Conservation (phyloP, 345 rosid genomes). For the Physaria fendleri region DNA sequence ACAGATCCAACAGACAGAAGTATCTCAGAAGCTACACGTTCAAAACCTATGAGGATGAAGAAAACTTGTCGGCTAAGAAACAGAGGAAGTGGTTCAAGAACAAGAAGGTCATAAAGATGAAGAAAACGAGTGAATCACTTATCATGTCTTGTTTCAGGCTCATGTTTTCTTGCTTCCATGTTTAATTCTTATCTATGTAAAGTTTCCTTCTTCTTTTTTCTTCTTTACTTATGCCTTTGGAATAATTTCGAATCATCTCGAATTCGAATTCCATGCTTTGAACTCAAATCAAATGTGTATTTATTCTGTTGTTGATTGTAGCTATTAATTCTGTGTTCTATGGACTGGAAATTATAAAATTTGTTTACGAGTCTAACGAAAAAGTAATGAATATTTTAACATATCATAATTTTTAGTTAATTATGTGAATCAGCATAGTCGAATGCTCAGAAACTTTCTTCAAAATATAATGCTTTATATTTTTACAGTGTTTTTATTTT, state of each 20-base stretch:
- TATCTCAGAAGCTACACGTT: constrained; percentile 33
- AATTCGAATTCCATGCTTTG: not conserved
- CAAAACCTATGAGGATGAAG: constrained; percentile 6
- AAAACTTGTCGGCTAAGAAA: constrained; percentile 8
- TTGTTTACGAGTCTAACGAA: not conserved
- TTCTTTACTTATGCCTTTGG: not conserved
- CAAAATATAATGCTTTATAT: not conserved
- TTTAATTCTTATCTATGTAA: not conserved
- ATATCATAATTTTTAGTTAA: not conserved
- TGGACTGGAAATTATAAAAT: not conserved
- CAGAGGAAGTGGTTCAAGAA: constrained; percentile 23
- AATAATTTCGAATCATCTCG: constrained; percentile 6
- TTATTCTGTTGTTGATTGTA: not conserved
- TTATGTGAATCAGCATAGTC: constrained; percentile 14
- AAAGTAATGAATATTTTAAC: not conserved
- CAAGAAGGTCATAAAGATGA: constrained; percentile 13
- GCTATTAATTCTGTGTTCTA: constrained; percentile 6
- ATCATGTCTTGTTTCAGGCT: constrained; percentile 23
- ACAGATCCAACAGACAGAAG: constrained; percentile 26
- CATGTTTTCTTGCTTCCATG: constrained; percentile 30
- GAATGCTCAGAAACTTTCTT: constrained; percentile 3
- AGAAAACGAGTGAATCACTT: constrained; percentile 20
- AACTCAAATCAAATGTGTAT: not conserved
- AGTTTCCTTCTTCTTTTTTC: not conserved
- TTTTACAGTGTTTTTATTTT: not conserved